Percentiles rank a stretch among this genome's conserved stretches.
These are phyloP conservation scores for Parastagonospora nodorum DNA, from an alignment of 2,329 filamentous ascomycete species.

Conservation along the genomic window DNA sequence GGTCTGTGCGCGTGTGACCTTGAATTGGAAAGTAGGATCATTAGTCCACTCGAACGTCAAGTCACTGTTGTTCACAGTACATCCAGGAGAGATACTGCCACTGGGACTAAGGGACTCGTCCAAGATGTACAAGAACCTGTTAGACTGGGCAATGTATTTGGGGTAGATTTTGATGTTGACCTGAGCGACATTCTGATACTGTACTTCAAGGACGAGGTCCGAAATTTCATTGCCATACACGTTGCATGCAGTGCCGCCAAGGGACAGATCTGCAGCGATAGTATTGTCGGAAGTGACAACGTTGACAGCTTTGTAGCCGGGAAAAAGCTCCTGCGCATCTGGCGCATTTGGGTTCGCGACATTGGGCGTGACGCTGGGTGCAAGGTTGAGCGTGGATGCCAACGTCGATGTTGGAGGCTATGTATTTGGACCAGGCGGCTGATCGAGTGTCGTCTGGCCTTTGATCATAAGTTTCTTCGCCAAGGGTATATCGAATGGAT, in stretches of 20 bases:
- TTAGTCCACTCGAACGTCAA: constrained; percentile 31
- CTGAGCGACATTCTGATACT: constrained; percentile 56
- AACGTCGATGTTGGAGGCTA: too few species aligned
- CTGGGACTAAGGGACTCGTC: constrained; percentile 11
- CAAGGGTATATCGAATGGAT: too few species aligned
- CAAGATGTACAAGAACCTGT: constrained; percentile 17
- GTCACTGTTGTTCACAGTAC: constrained; percentile 14
- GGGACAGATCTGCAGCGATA: constrained; percentile 67
- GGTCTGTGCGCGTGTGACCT: constrained; percentile 59
- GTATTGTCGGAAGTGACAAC: constrained; percentile 57
- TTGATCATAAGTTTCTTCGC: too few species aligned
- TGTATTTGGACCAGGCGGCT: too few species aligned
- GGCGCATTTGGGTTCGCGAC: constrained; percentile 18
- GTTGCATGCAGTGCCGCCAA: constrained; percentile 67
- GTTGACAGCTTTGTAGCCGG: constrained; percentile 68
- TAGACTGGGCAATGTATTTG: constrained; percentile 14
- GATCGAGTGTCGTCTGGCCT: too few species aligned
- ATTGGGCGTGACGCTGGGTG: constrained; percentile 18
- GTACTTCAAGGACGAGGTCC: constrained; percentile 59
- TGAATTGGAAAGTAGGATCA: constrained; percentile 67
- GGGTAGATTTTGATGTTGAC: constrained; percentile 23
- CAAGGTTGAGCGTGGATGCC: too few species aligned
- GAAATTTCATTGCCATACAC: constrained; percentile 61
- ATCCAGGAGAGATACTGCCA: constrained; percentile 13
- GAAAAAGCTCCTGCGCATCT: constrained; percentile 52